Base-by-base conservation (phyloP, 306 rosid species). In the Boehmeria nivea region DNA sequence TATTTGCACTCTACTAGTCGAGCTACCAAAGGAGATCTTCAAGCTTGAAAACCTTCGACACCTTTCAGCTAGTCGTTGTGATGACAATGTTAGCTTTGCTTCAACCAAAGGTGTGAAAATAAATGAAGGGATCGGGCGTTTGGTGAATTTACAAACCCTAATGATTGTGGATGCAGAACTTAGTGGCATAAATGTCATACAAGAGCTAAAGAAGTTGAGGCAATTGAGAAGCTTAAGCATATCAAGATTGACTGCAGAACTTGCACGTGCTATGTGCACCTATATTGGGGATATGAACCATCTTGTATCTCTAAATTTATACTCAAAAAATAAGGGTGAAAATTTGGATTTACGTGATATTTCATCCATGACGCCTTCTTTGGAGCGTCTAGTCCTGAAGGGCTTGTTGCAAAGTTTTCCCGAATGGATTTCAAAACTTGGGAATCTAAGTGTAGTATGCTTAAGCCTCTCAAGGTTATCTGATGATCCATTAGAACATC, bases 351-450 rank as follows among this genome's bases (percentile, higher is more conserved):
- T 74, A 16, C 11, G 65, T 1, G 13, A 15, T 7, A 17, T 16
- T 6, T 27, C 70, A 4, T 4, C 64, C 8, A 54, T 66, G 1
- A 26, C 64, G 0, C 39, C 50, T 11, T 49, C 44, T 37, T n/a
- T 16, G 33, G 43, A 47, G 27, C 3, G 2, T 51, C 38, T 75
- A 19, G 14, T 13, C 12, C 38, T 75, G 21, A 16, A 49, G 2
- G 21, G 55, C 10, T 11, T 7, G 17, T 10, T 75, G 7, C 34
- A 57, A 1, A 37, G 14, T 54, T 55, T 65, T 26, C 76, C 72
- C 7, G 28, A 25, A 1, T 51, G 73, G 81, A 44, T 60, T 50
- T 54, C 65, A 14, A 42, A 43, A 12, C 76, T 74, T 22, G 1
- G 34, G 11, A 53, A 64, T 55, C 60, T 74, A 13, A 63, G 50